Evolutionary conservation across 139 green algal genomes (phyloP).

Genomic region (Chlamydomonas urium): DNA sequence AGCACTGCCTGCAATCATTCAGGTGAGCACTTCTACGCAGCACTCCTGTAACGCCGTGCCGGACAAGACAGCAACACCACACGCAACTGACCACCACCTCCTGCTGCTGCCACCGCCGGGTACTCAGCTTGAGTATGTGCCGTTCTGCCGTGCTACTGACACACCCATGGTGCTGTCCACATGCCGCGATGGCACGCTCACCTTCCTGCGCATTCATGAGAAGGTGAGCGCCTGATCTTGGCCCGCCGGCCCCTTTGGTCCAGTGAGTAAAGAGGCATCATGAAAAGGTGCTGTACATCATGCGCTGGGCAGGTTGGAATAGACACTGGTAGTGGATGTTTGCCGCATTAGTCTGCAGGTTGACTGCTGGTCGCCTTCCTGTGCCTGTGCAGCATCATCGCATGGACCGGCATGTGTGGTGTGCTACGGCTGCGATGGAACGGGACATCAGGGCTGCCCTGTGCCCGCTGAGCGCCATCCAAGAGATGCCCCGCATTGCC

Average conservation of each 20-base stretch:
- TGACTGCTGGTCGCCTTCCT: neutral
- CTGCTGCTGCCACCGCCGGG: too few species aligned
- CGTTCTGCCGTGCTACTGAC: conserved; percentile 30
- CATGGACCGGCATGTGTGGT: neutral
- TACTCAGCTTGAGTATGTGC: conserved; percentile 29
- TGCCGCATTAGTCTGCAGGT: too few species aligned
- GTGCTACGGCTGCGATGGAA: neutral
- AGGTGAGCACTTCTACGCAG: too few species aligned
- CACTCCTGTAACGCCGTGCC: too few species aligned
- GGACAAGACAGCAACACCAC: too few species aligned
- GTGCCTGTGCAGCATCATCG: neutral
- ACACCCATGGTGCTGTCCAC: conserved; percentile 20
- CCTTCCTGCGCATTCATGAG: conserved; percentile 20
- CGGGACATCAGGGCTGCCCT: conserved; percentile 4
- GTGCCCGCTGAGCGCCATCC: conserved; percentile 25
- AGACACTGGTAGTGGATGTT: too few species aligned
- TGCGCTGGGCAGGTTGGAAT: too few species aligned
- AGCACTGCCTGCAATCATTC: neutral
- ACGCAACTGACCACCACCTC: neutral
- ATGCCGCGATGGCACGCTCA: conserved; percentile 19
- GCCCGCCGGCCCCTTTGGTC: neutral
- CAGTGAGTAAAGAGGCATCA: too few species aligned
- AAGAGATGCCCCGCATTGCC: conserved; percentile 25
- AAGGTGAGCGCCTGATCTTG: conserved; percentile 1
- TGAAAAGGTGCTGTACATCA: too few species aligned